A percentile compares a stretch with the other conserved stretches of the same genome.
These are phyloP conservation scores for Apiospora arundinis DNA, from an alignment of 2,329 filamentous ascomycete species.

Conservation along the genomic window DNA sequence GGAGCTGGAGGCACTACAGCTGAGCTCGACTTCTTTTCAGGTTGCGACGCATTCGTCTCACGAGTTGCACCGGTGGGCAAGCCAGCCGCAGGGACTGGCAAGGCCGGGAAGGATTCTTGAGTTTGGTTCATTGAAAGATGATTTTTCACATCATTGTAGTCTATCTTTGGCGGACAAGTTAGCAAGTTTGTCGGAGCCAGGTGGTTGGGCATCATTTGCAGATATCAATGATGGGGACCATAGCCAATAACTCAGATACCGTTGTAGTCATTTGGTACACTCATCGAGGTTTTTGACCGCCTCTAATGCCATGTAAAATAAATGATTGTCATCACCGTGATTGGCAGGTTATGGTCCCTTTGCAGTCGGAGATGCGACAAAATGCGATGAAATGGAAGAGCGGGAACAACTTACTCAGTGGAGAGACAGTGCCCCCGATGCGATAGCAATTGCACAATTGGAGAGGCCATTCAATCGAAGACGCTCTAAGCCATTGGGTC, in stretches of 20 bases:
- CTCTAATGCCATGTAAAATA: slow-evolving; percentile 47
- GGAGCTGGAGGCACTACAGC: not conserved
- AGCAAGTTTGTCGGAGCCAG: not conserved
- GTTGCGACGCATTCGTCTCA: slow-evolving; percentile 27
- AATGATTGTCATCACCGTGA: slow-evolving; percentile 67
- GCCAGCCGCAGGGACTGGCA: slow-evolving; percentile 23
- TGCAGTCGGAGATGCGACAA: not conserved
- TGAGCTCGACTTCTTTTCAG: slow-evolving; percentile 4
- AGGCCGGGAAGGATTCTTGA: slow-evolving; percentile 28
- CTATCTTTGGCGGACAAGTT: slow-evolving; percentile 26
- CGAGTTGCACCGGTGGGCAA: slow-evolving; percentile 30
- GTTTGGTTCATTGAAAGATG: slow-evolving; percentile 40
- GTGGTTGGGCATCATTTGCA: not conserved
- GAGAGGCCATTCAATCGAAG: slow-evolving; percentile 30
- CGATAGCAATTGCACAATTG: slow-evolving; percentile 29
- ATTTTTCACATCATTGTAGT: slow-evolving; percentile 51
- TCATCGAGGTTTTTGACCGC: slow-evolving; percentile 65
- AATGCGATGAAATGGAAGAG: not conserved
- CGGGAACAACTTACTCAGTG: slow-evolving; percentile 31
- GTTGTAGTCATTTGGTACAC: slow-evolving; percentile 87
- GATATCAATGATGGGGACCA: slow-evolving; percentile 31
- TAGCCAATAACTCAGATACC: slow-evolving; percentile 81
- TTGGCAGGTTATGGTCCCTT: slow-evolving; percentile 18
- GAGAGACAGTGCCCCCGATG: slow-evolving; percentile 30
- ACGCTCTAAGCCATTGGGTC: slow-evolving; percentile 5